These are phyloP conservation scores for Triticum aestivum DNA, from an alignment of 176 grass and related monocot genomes.

Conservation along the genomic window DNA sequence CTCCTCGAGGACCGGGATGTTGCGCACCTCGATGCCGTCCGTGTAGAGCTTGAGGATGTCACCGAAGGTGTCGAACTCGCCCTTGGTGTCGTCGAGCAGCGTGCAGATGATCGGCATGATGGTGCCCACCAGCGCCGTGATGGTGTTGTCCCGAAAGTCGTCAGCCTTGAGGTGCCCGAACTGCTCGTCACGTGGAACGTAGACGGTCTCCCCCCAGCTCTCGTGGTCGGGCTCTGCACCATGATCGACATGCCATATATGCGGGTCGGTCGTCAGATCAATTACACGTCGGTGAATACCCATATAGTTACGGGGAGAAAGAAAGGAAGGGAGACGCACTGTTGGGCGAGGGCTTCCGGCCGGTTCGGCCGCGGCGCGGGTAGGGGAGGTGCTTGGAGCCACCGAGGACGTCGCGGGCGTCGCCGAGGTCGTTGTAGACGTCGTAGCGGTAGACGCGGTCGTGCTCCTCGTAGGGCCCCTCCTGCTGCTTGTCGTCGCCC, in stretches of 20 bases:
- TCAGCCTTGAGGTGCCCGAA: not conserved
- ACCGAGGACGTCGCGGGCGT: not conserved
- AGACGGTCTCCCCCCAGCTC: not conserved
- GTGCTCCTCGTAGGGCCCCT: not conserved
- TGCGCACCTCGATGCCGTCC: not conserved
- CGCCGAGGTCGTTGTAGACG: constrained; percentile 28
- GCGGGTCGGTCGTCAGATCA: not conserved
- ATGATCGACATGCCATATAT: not conserved
- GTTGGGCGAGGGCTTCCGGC: not conserved
- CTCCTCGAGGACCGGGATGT: not conserved
- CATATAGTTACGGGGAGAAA: too few relatives aligned
- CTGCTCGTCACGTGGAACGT: not conserved
- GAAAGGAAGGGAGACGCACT: not conserved
- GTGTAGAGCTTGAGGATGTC: not conserved
- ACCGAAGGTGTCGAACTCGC: not conserved
- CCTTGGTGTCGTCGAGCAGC: not conserved
- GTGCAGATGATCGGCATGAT: not conserved
- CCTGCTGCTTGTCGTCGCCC: not conserved
- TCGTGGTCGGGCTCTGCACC: not conserved
- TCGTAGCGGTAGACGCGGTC: constrained; percentile 27
- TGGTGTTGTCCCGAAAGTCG: not conserved
- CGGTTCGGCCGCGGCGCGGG: not conserved
- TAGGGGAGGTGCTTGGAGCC: not conserved
- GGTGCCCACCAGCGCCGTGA: not conserved
- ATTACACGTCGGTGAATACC: too few relatives aligned